Base-by-base conservation (phyloP, 306 rosid genomes). In the Dryas drummondii region DNA sequence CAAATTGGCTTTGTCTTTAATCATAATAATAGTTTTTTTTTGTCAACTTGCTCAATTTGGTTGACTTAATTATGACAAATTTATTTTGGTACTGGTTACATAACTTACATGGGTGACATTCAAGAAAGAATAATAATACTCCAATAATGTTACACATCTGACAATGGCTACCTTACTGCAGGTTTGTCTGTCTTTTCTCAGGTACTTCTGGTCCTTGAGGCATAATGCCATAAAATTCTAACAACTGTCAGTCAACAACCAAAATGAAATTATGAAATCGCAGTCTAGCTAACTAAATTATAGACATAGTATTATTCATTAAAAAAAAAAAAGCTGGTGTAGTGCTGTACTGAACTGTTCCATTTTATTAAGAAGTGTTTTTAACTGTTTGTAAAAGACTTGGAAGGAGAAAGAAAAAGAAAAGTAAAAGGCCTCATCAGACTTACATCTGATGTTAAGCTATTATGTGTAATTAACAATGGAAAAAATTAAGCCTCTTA, bases 191-290 rank as follows among this genome's bases (percentile, higher is more conserved):
- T 58, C 4, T 17, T 55, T 58, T 58, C 13, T 58, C 37, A 73
- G 68, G 76, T 59, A 46, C 76, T 16, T 59, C 2, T 22, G 22
- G 48, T 59, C 57, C 47, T 47, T 27, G 58, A 27, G 53, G 40
- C 53, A 4, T 57, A 55, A 14, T 73, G 76, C 56, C 13, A 19
- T 14, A 54, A 41, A 9, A 54, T 61, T 55, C 55, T 46, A 59
- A 53, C 74, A 56, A 47, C 68, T 59, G 37, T 16, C 68, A 59
- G 56, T 73, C 76, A 32, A 73, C 68, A 73, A 48, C 68, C 19
- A 58, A 9, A 58, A 65, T 15, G 19, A 27, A 59, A 47, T 27
- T 1, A 60, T 15, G 58, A 49, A 59, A 26, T 59, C 46, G 46
- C 37, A 60, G 17, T 27, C 68, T 58, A 37, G 47, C 46, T 16